Percentiles rank a stretch among this genome's conserved stretches.
These are phyloP conservation scores for Stagonosporopsis vannaccii DNA, from an alignment of 2,329 filamentous ascomycete species.

Conservation along the genomic window DNA sequence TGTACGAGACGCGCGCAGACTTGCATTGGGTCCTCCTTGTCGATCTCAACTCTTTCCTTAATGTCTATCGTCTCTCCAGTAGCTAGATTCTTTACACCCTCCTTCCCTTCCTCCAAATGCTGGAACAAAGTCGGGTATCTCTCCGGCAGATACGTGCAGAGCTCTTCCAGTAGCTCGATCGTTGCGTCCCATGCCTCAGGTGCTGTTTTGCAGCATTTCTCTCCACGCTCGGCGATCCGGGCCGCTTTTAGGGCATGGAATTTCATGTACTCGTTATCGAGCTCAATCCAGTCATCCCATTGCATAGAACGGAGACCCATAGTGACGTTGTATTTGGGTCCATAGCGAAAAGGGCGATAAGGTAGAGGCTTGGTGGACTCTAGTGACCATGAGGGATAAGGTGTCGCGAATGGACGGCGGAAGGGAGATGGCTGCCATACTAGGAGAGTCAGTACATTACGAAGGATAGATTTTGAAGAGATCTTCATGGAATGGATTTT, in stretches of 20 bases:
- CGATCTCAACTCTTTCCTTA: slow-evolving; percentile 59
- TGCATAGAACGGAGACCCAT: slow-evolving; percentile 77
- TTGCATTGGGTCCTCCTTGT: slow-evolving; percentile 76
- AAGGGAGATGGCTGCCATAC: slow-evolving; percentile 68
- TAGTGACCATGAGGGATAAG: slow-evolving; percentile 74
- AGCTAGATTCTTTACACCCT: slow-evolving; percentile 73
- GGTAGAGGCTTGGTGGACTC: slow-evolving; percentile 74
- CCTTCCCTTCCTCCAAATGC: slow-evolving; percentile 56
- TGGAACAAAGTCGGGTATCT: slow-evolving; percentile 77
- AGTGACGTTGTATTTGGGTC: slow-evolving; percentile 77
- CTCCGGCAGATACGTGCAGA: slow-evolving; percentile 72
- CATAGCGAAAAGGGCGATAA: slow-evolving; percentile 80
- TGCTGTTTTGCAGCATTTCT: slow-evolving; percentile 72
- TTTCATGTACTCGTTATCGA: slow-evolving; percentile 78
- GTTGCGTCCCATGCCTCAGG: slow-evolving; percentile 76
- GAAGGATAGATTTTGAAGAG: background rate
- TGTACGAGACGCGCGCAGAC: slow-evolving; percentile 76
- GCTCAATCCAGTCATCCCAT: slow-evolving; percentile 81
- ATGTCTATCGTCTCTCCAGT: slow-evolving; percentile 78
- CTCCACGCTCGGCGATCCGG: slow-evolving; percentile 71
- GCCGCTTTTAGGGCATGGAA: slow-evolving; percentile 75
- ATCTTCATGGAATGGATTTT: background rate
- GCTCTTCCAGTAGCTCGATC: slow-evolving; percentile 77
- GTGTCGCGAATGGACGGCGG: slow-evolving; percentile 64
- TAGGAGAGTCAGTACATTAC: slow-evolving; percentile 16